Evolutionary conservation across 2,329 filamentous ascomycete genomes (phyloP), one percentile per base, ranked within the genome.

Genomic region (Westerdykella aurantiaca): DNA sequence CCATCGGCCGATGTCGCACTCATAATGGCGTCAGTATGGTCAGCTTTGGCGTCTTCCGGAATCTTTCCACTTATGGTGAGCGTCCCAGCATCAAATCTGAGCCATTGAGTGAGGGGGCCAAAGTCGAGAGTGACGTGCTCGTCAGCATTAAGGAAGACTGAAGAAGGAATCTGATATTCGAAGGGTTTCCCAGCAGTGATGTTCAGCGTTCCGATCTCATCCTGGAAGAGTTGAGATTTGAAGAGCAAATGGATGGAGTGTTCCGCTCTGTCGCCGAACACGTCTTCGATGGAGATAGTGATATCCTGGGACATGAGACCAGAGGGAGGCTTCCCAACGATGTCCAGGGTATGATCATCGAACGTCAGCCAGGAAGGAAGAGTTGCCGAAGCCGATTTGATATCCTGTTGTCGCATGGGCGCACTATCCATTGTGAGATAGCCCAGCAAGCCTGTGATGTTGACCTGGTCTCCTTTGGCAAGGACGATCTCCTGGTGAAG

Each of bases 341-440:
- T 66, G 1, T 68, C 69, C 60, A 88, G 77, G 0, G 80, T 82
- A 7, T 69, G 55, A 2, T 75, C 68, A 55, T 93, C 75, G 42
- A 93, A 78, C 0, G 70, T 69, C 21, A 94, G 64, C 89, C 89
- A 95, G 3, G 69, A 58, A 0, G 88, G 87, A 11, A 81, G 61
- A 21, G 76, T 67, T 1, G 76, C 72, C 1, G 73, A 71, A 5
- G 81, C 72, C 1, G 73, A 72, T 12, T 61, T 56, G 25, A 90
- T 55, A 23, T 82, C 74, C 0, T 69, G 68, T 3, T 71, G 61
- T 4, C 65, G 63, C 2, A 82, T 68, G 1, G 70, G 60, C 6
- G 53, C 43, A n/a, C 62, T 63, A 46, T 72, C 67, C 5, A 68
- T 50, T 17, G 57, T 61, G 4, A 72, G 47, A 37, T 61, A 57